Base-by-base conservation (phyloP, 2,329 filamentous ascomycete species). In the Epichloe gansuensis region DNA sequence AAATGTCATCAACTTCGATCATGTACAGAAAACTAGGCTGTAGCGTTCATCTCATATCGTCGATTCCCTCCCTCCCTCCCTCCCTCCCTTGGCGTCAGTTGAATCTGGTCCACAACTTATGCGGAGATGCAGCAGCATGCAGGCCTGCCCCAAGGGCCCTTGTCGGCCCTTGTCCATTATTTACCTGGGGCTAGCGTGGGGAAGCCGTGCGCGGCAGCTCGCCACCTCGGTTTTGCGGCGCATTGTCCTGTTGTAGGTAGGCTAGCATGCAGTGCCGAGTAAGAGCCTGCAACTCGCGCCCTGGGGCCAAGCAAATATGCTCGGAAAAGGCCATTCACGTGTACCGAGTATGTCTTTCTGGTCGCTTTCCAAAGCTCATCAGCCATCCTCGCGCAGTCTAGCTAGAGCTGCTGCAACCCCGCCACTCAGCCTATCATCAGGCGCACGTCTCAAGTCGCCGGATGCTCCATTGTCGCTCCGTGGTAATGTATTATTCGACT, bases 341-440 rank as follows among this genome's bases (percentile, higher is more conserved):
- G 23, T 23, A 23, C 3, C 17, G 17, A 17, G 17, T 17, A 17
- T 17, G 17, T 17, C 17, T 35, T 35, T 35, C 11, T 35, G 11
- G 8, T 12, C 1, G n/a, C 45, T 35, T n/a, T 35, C 4, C 6
- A 31, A 2, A 7, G 3, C 17, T 17, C 17, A 38, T 50, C 56
- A 67, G 46, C 61, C 63, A 13, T 58, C 59, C 52, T 81, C 69
- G 52, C 80, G 71, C 25, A 85, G 64, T 57, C 70, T 81, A 7
- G 80, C 80, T 55, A 85, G 62, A 15, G 82, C 82, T 35, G 78
- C 79, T 46, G 81, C 79, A 46, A 85, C 67, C 2, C 82, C 80
- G 46, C 74, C 78, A 55, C 74, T 74, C 5, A 85, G 66, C 35
- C 73, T 66, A 5, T 42, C 44, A 12, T 48, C 48, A 9, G 43